These are phyloP conservation scores for Aspergillus baeticus DNA, from an alignment of 495 filamentous ascomycete species.

Conservation along the genomic window DNA sequence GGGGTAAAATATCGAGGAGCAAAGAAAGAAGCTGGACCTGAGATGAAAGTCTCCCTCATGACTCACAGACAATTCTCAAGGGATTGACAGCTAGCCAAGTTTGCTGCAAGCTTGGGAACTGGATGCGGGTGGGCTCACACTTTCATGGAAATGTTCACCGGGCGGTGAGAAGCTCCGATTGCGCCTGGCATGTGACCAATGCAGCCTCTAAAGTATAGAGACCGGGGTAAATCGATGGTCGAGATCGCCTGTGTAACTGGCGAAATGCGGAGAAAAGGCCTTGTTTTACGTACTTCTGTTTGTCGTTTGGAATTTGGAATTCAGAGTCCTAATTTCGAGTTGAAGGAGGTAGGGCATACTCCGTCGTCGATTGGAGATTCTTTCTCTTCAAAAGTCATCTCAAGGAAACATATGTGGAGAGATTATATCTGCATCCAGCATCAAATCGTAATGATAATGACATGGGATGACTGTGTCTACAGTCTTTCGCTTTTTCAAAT, in stretches of 20 bases:
- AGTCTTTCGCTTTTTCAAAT: no score
- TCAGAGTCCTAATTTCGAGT: no score
- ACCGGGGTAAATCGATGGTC: neutral
- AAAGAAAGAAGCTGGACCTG: slow-evolving; percentile 5
- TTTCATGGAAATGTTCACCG: neutral
- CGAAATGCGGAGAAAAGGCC: no score
- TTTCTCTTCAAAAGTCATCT: no score
- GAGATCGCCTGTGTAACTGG: neutral
- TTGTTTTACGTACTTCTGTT: no score
- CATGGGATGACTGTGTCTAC: no score
- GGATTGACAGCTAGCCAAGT: neutral
- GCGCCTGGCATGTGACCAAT: slow-evolving; percentile 11
- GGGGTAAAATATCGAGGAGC: slow-evolving; percentile 6
- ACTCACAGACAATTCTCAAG: slow-evolving; percentile 6
- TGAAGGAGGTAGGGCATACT: no score
- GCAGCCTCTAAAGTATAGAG: neutral
- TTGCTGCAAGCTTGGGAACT: slow-evolving; percentile 9
- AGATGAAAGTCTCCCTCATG: slow-evolving; percentile 17
- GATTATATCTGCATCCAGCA: no score
- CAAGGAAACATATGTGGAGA: no score
- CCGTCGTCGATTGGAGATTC: no score
- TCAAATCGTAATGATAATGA: no score
- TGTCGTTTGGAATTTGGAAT: no score
- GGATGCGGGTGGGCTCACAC: neutral
- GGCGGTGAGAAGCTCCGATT: slow-evolving; percentile 8